phyloP scores from a whole-genome alignment of 345 rosid species.

The Boechera divaricarpa region DNA sequence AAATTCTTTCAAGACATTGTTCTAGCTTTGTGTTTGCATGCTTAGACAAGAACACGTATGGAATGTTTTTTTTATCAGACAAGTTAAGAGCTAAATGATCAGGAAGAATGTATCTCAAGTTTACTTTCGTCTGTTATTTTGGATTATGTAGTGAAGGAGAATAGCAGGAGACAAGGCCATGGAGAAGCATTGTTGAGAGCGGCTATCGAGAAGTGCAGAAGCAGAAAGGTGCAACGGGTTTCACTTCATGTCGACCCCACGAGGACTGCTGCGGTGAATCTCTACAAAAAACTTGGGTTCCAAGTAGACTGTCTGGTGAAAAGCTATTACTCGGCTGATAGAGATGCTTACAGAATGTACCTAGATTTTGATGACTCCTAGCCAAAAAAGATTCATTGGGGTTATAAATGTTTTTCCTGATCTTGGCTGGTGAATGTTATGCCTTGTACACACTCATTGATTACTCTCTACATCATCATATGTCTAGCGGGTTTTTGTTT shows the following conservation, averaged over 20 bases:
- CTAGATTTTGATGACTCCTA: conserved; percentile 58
- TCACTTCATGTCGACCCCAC: conserved; percentile 80
- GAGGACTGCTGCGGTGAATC: conserved; percentile 66
- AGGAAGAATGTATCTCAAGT: conserved; percentile 8
- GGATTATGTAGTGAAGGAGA: conserved; percentile 68
- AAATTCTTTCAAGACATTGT: background rate
- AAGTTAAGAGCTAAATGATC: background rate
- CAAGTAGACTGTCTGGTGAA: conserved; percentile 60
- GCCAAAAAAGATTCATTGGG: background rate
- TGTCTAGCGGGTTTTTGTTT: background rate
- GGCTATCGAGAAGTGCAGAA: conserved; percentile 70
- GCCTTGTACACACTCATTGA: conserved; percentile 25
- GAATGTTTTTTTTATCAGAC: background rate
- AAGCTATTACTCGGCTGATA: conserved; percentile 71
- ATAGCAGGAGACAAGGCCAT: conserved; percentile 62
- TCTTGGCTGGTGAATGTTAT: background rate
- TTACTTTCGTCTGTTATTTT: conserved; percentile 3
- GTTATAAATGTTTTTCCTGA: background rate
- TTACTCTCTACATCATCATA: background rate
- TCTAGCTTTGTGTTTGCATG: conserved; percentile 1
- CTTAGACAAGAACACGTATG: background rate
- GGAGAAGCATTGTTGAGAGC: conserved; percentile 76
- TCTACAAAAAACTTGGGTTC: conserved; percentile 80
- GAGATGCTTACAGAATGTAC: conserved; percentile 83
- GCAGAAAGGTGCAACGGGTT: conserved; percentile 66